Conservation (phyloP, 1,139 yeast species). For the Yamadazyma taylorii region DNA sequence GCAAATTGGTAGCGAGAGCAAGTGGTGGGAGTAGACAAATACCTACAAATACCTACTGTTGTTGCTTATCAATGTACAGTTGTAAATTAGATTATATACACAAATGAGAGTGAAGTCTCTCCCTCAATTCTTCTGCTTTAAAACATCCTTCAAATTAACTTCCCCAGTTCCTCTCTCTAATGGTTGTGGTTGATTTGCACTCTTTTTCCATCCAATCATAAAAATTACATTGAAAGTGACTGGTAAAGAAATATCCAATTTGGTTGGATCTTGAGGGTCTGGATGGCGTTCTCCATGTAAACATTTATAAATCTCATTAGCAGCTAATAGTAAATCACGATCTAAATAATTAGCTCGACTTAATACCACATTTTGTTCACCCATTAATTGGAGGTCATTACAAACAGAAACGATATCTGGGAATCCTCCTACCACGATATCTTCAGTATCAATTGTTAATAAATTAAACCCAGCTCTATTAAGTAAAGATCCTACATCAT, state of each 20-base stretch:
- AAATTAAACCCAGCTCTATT: conserved; percentile 77
- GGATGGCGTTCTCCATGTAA: conserved; percentile 66
- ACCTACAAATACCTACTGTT: too few species aligned
- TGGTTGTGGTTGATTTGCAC: conserved; percentile 69
- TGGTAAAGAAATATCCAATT: conserved; percentile 38
- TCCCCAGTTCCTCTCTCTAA: conserved; percentile 71
- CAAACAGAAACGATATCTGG: conserved; percentile 70
- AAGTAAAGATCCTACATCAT: conserved; percentile 72
- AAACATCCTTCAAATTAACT: conserved; percentile 63
- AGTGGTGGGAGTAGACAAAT: too few species aligned
- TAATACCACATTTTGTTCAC: conserved; percentile 74
- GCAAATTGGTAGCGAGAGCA: too few species aligned
- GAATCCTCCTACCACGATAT: conserved; percentile 73
- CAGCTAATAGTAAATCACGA: conserved; percentile 68
- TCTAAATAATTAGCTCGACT: conserved; percentile 57
- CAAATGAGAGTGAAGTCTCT: too few species aligned
- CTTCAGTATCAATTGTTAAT: conserved; percentile 84
- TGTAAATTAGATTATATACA: too few species aligned
- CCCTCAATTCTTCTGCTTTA: conserved; percentile 21
- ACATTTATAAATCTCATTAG: conserved; percentile 70
- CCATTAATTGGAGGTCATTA: conserved; percentile 78
- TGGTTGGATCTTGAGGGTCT: conserved; percentile 25
- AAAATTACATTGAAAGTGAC: conserved; percentile 73
- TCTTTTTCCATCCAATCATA: conserved; percentile 89
- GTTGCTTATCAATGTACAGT: too few species aligned